Percentiles rank a stretch among this genome's conserved stretches.
Evolutionary conservation across 2,329 filamentous ascomycete species (phyloP).

Genomic region (Phoma sp.): DNA sequence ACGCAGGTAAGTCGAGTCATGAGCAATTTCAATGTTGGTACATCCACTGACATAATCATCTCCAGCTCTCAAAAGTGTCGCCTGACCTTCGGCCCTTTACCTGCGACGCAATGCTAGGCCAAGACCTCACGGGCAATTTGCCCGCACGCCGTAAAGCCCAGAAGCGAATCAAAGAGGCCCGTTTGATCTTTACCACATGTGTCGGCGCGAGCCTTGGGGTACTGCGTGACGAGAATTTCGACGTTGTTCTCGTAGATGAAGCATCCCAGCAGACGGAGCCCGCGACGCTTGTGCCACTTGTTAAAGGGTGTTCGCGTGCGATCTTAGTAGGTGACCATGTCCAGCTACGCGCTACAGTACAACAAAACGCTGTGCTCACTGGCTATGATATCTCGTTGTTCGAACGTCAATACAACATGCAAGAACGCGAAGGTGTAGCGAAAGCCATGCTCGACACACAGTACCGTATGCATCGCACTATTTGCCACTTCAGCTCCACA

Average conservation of each 20-base stretch:
- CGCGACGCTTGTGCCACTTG: slow-evolving; percentile 26
- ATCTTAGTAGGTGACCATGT: slow-evolving; percentile 58
- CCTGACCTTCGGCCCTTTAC: slow-evolving; percentile 28
- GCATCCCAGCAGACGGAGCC: slow-evolving; percentile 59
- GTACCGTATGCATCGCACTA: slow-evolving; percentile 54
- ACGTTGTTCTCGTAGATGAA: slow-evolving; percentile 56
- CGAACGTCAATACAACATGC: slow-evolving; percentile 50
- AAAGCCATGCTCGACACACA: slow-evolving; percentile 56
- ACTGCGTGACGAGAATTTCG: slow-evolving; percentile 50
- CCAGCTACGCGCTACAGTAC: slow-evolving; percentile 55
- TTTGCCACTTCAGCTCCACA: slow-evolving; percentile 52
- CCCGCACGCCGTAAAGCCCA: slow-evolving; percentile 46
- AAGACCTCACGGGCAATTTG: slow-evolving; percentile 39
- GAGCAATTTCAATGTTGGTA: no score
- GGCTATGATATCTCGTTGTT: slow-evolving; percentile 55
- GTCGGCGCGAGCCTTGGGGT: slow-evolving; percentile 53
- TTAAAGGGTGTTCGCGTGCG: slow-evolving; percentile 54
- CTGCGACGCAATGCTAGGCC: slow-evolving; percentile 45
- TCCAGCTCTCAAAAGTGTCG: slow-evolving; percentile 32
- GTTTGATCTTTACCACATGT: slow-evolving; percentile 57
- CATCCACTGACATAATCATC: neutral
- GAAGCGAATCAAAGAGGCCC: slow-evolving; percentile 46
- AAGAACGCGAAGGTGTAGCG: slow-evolving; percentile 19
- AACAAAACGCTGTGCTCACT: slow-evolving; percentile 43
- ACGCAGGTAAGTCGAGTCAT: slow-evolving; percentile 25